These are phyloP conservation scores for Colletotrichum orchidophilum DNA, from an alignment of 2,329 filamentous ascomycete species.

Conservation along the genomic window DNA sequence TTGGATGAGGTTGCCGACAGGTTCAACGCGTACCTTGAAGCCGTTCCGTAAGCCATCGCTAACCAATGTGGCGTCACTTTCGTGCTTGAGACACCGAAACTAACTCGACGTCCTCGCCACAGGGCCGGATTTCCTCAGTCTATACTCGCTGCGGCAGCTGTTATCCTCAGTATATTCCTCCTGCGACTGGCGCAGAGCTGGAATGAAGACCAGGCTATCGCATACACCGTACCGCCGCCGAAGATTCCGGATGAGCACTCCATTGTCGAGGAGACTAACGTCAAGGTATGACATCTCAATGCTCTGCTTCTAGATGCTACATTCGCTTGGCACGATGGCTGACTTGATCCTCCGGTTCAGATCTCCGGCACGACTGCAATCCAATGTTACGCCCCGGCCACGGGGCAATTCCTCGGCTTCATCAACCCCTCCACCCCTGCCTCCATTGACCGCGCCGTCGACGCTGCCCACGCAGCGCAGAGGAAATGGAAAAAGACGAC, in stretches of 20 bases:
- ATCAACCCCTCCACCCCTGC: slow-evolving; percentile 80
- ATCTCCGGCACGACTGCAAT: slow-evolving; percentile 73
- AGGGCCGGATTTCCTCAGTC: slow-evolving; percentile 39
- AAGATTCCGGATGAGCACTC: slow-evolving; percentile 66
- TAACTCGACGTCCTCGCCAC: background rate
- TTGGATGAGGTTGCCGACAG: slow-evolving; percentile 20
- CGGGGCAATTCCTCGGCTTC: slow-evolving; percentile 82
- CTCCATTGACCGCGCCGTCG: slow-evolving; percentile 82
- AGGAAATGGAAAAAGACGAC: slow-evolving; percentile 79
- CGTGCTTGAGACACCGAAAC: background rate
- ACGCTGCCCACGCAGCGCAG: slow-evolving; percentile 79
- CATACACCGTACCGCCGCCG: slow-evolving; percentile 71
- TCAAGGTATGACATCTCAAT: slow-evolving; percentile 59
- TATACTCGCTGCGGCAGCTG: slow-evolving; percentile 40
- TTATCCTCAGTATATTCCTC: slow-evolving; percentile 43
- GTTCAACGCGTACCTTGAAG: slow-evolving; percentile 14
- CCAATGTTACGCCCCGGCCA: slow-evolving; percentile 90
- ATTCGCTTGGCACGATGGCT: background rate
- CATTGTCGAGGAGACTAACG: slow-evolving; percentile 65
- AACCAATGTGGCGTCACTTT: slow-evolving; percentile 17
- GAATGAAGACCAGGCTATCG: slow-evolving; percentile 55
- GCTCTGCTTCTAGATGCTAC: background rate
- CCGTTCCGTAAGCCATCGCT: slow-evolving; percentile 23
- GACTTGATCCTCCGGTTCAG: slow-evolving; percentile 42
- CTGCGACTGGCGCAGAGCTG: slow-evolving; percentile 40